A percentile compares a stretch with the other conserved stretches of the same genome.
Conservation (phyloP, 805 yeast genomes). For the Zygosaccharomyces gambellarensis region DNA sequence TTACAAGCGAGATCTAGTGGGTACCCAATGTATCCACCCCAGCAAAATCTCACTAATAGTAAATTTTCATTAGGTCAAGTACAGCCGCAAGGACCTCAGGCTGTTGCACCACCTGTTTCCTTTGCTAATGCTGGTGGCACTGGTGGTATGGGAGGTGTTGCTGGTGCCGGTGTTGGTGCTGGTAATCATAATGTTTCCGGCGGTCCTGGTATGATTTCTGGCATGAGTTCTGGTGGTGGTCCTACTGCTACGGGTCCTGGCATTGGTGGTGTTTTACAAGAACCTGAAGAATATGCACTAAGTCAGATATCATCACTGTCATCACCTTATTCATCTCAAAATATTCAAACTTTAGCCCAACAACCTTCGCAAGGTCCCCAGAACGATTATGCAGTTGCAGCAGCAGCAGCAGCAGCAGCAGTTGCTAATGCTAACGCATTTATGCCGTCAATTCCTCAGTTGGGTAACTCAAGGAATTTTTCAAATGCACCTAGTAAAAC, state of each 20-base stretch:
- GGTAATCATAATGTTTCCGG: not conserved
- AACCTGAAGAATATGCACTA: conserved; percentile 9
- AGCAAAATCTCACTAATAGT: not conserved
- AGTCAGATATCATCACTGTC: conserved; percentile 17
- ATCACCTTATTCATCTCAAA: conserved; percentile 12
- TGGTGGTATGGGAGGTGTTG: not conserved
- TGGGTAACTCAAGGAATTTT: conserved; percentile 31
- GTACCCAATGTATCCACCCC: not conserved
- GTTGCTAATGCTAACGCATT: conserved; percentile 24
- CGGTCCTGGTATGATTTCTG: no score
- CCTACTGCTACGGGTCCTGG: not conserved
- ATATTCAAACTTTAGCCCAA: conserved; percentile 1
- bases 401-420: conserved; percentile 22
- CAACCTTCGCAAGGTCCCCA: conserved; percentile 1
- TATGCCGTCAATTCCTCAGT: conserved; percentile 16
- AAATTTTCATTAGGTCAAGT: not conserved
- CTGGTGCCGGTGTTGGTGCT: not conserved
- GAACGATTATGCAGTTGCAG: conserved; percentile 8
- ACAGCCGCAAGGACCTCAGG: not conserved
- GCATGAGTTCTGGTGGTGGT: not conserved
- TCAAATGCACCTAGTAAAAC: conserved; percentile 69
- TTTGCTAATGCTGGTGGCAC: not conserved
- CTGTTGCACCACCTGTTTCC: not conserved
- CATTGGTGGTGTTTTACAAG: not conserved
- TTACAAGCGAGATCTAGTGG: not conserved